phyloP scores from a whole-genome alignment of 2,329 filamentous ascomycete genomes.

The Capronia americana region DNA sequence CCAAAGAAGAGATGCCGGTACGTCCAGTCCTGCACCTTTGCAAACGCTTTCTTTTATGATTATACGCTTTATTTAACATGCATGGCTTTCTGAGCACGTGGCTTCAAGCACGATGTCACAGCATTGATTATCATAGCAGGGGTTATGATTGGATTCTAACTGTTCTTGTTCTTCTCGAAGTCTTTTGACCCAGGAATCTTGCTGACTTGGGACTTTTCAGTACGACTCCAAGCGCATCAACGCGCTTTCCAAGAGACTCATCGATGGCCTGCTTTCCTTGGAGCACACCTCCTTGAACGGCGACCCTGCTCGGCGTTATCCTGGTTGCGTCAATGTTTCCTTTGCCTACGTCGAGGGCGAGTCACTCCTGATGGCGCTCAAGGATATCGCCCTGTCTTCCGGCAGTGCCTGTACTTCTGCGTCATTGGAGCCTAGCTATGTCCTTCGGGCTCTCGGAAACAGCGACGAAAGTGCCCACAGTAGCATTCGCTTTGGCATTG shows the following conservation, averaged over 20 bases:
- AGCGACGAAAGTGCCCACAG: slow-evolving; percentile 98
- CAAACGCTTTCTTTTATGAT: slow-evolving; percentile 63
- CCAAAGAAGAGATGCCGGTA: slow-evolving; percentile 88
- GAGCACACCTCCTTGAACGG: slow-evolving; percentile 95
- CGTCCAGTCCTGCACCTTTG: slow-evolving; percentile 50
- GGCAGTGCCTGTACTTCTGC: slow-evolving; percentile 97
- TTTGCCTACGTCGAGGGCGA: slow-evolving; percentile 99
- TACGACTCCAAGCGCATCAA: slow-evolving; percentile 90
- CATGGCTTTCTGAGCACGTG: slow-evolving; percentile 88
- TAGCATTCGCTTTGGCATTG: slow-evolving; percentile 97
- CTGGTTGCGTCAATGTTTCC: slow-evolving; percentile 96
- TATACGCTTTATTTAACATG: slow-evolving; percentile 78
- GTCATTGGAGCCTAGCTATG: slow-evolving; percentile 94
- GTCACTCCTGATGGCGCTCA: slow-evolving; percentile 95
- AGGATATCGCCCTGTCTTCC: slow-evolving; percentile 96
- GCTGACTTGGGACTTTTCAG: slow-evolving; percentile 56
- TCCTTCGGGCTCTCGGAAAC: slow-evolving; percentile 89
- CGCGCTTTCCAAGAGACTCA: slow-evolving; percentile 79
- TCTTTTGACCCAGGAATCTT: neutral
- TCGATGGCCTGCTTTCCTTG: slow-evolving; percentile 81
- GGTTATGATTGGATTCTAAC: slow-evolving; percentile 61
- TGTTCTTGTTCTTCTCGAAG: slow-evolving; percentile 11
- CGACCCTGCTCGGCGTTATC: slow-evolving; percentile 81
- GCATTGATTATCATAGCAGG: slow-evolving; percentile 70
- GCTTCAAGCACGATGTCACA: slow-evolving; percentile 52